Conservation (phyloP, 2,329 filamentous ascomycete species). For the Pleomassaria siparia region DNA sequence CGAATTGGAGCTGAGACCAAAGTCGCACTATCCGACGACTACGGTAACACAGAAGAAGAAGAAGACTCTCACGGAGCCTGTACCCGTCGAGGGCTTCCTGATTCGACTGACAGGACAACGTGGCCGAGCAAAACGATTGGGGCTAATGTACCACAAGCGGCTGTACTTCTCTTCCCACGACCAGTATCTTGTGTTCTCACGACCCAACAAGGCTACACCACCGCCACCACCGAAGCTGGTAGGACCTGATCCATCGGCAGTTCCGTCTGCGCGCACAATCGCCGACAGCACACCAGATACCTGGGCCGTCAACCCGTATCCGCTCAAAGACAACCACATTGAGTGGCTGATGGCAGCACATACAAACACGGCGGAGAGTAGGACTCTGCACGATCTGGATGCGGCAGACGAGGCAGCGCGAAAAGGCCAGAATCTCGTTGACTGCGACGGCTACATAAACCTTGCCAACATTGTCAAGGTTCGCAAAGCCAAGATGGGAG, state of each 20-base stretch:
- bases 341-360: constrained; percentile 56
- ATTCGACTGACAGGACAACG: constrained; percentile 65
- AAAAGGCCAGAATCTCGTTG: constrained; percentile 58
- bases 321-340: constrained; percentile 55
- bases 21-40: constrained; percentile 63
- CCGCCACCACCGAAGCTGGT: constrained; percentile 60
- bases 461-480: constrained; percentile 60
- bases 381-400: constrained; percentile 57
- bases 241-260: constrained; percentile 43
- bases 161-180: constrained; percentile 67
- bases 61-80: constrained; percentile 57
- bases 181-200: constrained; percentile 63
- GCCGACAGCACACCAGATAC: constrained; percentile 60
- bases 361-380: constrained; percentile 45
- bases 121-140: constrained; percentile 59
- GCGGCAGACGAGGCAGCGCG: constrained; percentile 62
- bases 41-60: constrained; percentile 44
- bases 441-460: constrained; percentile 67
- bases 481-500: constrained; percentile 56
- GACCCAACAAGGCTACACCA: constrained; percentile 59
- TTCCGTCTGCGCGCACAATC: constrained; percentile 59
- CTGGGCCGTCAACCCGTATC: constrained; percentile 64
- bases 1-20: constrained; percentile 66
- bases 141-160: constrained; percentile 64
- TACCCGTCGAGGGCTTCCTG: constrained; percentile 67